phyloP scores from a whole-genome alignment of 2,329 filamentous ascomycete genomes.

The Exophiala xenobiotica region DNA sequence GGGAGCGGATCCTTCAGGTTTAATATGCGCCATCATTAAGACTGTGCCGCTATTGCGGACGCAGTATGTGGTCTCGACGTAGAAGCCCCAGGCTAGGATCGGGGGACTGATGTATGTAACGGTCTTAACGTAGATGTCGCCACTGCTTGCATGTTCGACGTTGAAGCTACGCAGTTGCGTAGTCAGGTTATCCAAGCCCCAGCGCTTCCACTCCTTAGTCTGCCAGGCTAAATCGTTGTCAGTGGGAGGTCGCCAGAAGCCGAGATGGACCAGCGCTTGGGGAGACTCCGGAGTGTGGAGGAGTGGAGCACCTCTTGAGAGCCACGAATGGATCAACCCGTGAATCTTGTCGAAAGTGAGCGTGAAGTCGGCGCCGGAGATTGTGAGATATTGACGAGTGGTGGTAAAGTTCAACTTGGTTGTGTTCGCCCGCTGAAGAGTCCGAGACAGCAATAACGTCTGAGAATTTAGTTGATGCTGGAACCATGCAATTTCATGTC shows the following conservation, averaged over 20 bases:
- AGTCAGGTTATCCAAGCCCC: conserved; percentile 29
- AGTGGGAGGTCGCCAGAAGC: conserved; percentile 38
- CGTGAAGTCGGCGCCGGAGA: conserved; percentile 8
- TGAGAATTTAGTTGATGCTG: conserved; percentile 12
- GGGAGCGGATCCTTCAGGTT: conserved; percentile 18
- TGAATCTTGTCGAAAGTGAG: conserved; percentile 16
- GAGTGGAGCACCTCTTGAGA: conserved; percentile 2
- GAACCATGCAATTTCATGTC: conserved; percentile 24
- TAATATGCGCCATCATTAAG: background rate
- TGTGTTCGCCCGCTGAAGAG: background rate
- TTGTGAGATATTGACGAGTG: conserved; percentile 53
- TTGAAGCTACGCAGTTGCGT: conserved; percentile 20
- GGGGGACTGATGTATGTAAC: conserved; percentile 52
- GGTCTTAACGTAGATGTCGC: background rate
- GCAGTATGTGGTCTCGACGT: conserved; percentile 36
- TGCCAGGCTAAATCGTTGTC: conserved; percentile 35
- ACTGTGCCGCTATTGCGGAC: background rate
- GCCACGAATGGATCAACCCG: conserved; percentile 14
- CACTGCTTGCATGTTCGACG: background rate
- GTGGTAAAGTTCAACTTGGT: conserved; percentile 39
- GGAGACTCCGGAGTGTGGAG: conserved; percentile 5
- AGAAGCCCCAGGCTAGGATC: conserved; percentile 60
- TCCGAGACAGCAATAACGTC: background rate
- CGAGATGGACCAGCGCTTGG: conserved; percentile 16
- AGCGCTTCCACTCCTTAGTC: conserved; percentile 32